These are phyloP conservation scores for Amyloporia xantha DNA, from an alignment of 768 basidiomycete species.

Conservation along the genomic window DNA sequence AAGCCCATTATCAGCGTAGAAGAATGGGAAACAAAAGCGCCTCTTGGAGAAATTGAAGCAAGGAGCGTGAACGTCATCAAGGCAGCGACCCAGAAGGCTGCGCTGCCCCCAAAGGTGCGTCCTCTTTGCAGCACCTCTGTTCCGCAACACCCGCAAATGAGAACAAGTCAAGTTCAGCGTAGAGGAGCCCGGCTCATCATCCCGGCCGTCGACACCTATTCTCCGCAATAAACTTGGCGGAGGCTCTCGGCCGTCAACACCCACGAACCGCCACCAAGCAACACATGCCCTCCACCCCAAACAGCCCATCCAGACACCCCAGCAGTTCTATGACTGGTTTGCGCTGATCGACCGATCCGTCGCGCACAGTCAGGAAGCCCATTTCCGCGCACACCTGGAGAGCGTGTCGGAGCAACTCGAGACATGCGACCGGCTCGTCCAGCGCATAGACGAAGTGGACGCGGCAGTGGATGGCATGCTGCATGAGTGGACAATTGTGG, in stretches of 20 bases:
- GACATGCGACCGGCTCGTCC: conserved; percentile 71
- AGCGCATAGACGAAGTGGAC: conserved; percentile 68
- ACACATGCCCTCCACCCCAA: conserved; percentile 63
- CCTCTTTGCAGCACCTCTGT: not conserved
- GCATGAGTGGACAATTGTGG: conserved; percentile 79
- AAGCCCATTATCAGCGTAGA: conserved; percentile 61
- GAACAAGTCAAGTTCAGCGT: conserved; percentile 30
- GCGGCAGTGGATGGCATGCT: conserved; percentile 74
- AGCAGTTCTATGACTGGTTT: conserved; percentile 98
- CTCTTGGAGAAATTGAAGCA: conserved; percentile 61
- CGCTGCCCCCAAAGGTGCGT: conserved; percentile 72
- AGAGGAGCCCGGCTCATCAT: conserved; percentile 30
- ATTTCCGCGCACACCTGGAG: conserved; percentile 81
- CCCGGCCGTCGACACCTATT: conserved; percentile 44
- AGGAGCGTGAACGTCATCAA: conserved; percentile 62
- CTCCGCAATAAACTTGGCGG: conserved; percentile 17
- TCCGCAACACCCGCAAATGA: not conserved
- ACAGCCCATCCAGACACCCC: conserved; percentile 79
- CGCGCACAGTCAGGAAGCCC: conserved; percentile 88
- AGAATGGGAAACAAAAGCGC: conserved; percentile 87
- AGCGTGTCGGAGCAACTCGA: conserved; percentile 69
- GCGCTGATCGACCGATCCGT: conserved; percentile 83
- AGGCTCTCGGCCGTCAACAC: conserved; percentile 24
- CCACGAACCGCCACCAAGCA: conserved; percentile 11
- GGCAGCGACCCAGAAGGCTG: conserved; percentile 48